Conservation (phyloP, 345 rosid genomes). For the Cardiospermum halicacabum region DNA sequence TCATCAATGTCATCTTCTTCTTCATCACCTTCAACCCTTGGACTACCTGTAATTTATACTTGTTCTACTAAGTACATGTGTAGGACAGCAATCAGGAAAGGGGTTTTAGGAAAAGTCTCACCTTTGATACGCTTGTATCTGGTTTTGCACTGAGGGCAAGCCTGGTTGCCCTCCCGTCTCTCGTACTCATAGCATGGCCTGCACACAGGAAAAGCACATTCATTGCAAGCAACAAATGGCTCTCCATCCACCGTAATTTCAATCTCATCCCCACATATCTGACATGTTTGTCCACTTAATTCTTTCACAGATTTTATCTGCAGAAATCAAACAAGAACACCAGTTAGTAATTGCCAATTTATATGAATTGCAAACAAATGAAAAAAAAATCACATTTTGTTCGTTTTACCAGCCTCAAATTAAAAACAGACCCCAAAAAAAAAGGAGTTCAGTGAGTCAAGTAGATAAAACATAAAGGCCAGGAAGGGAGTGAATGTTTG, state of each 20-base stretch:
- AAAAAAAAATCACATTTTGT: neutral
- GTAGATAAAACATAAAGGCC: neutral
- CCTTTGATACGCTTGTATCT: slow-evolving; percentile 88
- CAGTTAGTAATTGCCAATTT: slow-evolving; percentile 16
- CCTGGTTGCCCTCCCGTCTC: slow-evolving; percentile 93
- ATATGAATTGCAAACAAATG: slow-evolving; percentile 1
- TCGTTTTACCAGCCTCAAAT: neutral
- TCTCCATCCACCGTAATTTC: slow-evolving; percentile 68
- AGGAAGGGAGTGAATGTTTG: too few species aligned
- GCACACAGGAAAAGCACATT: slow-evolving; percentile 98
- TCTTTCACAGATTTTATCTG: slow-evolving; percentile 90
- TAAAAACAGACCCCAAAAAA: neutral
- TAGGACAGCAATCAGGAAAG: slow-evolving; percentile 5
- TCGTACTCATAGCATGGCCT: slow-evolving; percentile 92
- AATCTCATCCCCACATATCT: slow-evolving; percentile 86
- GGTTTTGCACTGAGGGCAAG: slow-evolving; percentile 97
- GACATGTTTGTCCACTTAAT: slow-evolving; percentile 85
- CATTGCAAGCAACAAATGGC: slow-evolving; percentile 93
- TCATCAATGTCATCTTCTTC: slow-evolving; percentile 94
- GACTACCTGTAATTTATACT: slow-evolving; percentile 57
- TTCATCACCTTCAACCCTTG: slow-evolving; percentile 93
- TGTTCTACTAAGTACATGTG: slow-evolving; percentile 5
- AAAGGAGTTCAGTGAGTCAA: neutral
- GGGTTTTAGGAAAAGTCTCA: slow-evolving; percentile 23
- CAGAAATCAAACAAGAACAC: slow-evolving; percentile 4